phyloP scores from a whole-genome alignment of 2,329 filamentous ascomycete genomes.

The Chaetothyriales sp. region DNA sequence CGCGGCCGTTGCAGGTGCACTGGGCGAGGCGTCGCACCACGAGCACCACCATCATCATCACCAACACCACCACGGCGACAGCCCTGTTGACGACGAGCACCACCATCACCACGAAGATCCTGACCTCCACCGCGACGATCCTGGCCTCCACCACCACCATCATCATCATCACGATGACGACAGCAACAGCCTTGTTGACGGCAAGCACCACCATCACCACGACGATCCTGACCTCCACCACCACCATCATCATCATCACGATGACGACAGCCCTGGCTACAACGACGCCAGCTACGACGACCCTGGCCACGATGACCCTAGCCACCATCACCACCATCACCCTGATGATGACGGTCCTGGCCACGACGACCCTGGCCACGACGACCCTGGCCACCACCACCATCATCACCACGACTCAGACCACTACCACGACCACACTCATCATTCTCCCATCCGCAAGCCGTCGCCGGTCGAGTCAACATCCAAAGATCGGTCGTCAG shows the following conservation, averaged over 20 bases:
- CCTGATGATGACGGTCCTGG: neutral
- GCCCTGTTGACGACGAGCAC: neutral
- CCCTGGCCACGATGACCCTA: constrained; percentile 3
- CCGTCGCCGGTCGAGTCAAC: constrained; percentile 30
- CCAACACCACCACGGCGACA: constrained; percentile 1
- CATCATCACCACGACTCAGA: neutral
- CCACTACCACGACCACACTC: too few relatives aligned
- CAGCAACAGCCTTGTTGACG: neutral
- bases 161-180: constrained; percentile 1
- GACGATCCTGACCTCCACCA: constrained; percentile 6
- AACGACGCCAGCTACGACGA: constrained; percentile 7
- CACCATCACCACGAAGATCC: constrained; percentile 1
- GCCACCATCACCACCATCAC: constrained; percentile 1
- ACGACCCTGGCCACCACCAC: constrained; percentile 2
- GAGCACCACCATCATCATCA: neutral
- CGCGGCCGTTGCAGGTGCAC: constrained; percentile 6
- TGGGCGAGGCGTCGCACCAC: constrained; percentile 1
- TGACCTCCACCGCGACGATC: constrained; percentile 6
- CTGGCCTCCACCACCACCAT: neutral
- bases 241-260: too few relatives aligned
- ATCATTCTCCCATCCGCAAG: constrained; percentile 3
- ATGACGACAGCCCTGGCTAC: constrained; percentile 2
- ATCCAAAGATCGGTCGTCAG: constrained; percentile 33
- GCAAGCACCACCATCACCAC: neutral
- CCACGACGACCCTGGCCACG: too few relatives aligned